These are phyloP conservation scores for Annulohypoxylon stygium DNA, from an alignment of 495 filamentous ascomycete genomes.

Conservation along the genomic window DNA sequence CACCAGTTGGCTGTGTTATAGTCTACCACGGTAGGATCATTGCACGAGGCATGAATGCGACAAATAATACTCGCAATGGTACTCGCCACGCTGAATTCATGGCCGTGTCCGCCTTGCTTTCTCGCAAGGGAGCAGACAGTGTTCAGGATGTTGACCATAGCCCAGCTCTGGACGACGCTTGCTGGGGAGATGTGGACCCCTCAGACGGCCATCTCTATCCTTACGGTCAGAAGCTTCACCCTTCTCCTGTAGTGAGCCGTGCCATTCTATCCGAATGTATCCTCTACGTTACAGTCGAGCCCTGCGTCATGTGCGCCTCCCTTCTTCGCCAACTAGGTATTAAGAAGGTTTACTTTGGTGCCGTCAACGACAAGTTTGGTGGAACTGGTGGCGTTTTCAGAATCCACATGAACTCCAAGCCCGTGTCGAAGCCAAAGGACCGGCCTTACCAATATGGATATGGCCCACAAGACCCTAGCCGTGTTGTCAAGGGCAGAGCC, in stretches of 20 bases:
- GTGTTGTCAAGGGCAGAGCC: conserved; percentile 42
- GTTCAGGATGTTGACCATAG: conserved; percentile 34
- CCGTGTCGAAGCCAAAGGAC: conserved; percentile 31
- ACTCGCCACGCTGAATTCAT: conserved; percentile 96
- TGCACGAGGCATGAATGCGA: conserved; percentile 93
- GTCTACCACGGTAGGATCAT: conserved; percentile 81
- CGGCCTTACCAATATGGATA: conserved; percentile 50
- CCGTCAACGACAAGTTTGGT: conserved; percentile 94
- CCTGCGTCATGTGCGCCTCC: conserved; percentile 98
- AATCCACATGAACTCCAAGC: conserved; percentile 79
- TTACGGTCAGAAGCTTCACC: conserved; percentile 65
- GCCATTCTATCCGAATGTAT: conserved; percentile 76
- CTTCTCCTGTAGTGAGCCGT: conserved; percentile 57
- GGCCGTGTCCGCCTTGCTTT: conserved; percentile 74
- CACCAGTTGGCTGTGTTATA: conserved; percentile 95
- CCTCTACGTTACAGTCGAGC: conserved; percentile 97
- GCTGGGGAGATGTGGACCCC: conserved; percentile 62
- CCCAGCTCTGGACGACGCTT: conserved; percentile 32
- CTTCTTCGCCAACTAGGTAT: conserved; percentile 86
- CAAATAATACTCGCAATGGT: conserved; percentile 86
- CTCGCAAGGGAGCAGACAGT: conserved; percentile 30
- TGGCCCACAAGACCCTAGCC: conserved; percentile 40
- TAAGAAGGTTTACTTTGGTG: conserved; percentile 91
- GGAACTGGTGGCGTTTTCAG: conserved; percentile 92
- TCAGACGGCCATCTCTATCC: conserved; percentile 60